phyloP scores from a whole-genome alignment of 1,284 basidiomycete genomes.

The Lignosus rhinocerotis region DNA sequence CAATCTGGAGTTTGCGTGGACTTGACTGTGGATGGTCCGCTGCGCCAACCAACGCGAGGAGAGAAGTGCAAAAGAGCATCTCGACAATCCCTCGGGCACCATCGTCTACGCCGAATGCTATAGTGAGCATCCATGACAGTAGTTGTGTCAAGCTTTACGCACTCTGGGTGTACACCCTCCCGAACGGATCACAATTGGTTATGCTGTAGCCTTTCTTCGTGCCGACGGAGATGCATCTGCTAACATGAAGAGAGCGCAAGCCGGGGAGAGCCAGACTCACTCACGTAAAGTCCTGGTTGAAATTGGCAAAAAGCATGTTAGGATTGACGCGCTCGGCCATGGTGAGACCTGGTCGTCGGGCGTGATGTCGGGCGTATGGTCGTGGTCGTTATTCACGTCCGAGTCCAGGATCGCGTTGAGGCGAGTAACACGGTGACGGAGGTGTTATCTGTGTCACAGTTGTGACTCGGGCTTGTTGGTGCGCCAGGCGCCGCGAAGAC shows the following conservation, averaged over 20 bases:
- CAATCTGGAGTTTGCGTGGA: slow-evolving; percentile 93
- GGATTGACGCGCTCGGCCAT: slow-evolving; percentile 42
- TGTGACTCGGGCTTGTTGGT: not conserved
- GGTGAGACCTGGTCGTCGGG: slow-evolving; percentile 1
- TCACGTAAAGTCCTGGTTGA: slow-evolving; percentile 87
- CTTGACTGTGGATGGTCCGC: slow-evolving; percentile 87
- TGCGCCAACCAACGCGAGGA: slow-evolving; percentile 94
- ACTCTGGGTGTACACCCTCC: slow-evolving; percentile 94
- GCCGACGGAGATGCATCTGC: slow-evolving; percentile 55
- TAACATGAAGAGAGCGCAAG: slow-evolving; percentile 1
- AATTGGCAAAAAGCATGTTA: slow-evolving; percentile 82
- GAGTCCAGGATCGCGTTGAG: slow-evolving; percentile 3
- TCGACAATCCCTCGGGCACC: slow-evolving; percentile 95
- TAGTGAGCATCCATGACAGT: not conserved
- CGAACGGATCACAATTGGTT: slow-evolving; percentile 97
- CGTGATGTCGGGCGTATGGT: slow-evolving; percentile 3
- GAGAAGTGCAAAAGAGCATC: slow-evolving; percentile 98
- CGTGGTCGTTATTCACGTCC: slow-evolving; percentile 10
- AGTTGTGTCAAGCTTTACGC: slow-evolving; percentile 35
- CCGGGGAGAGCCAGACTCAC: slow-evolving; percentile 29
- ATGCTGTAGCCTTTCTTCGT: slow-evolving; percentile 96
- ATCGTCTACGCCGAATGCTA: slow-evolving; percentile 56
- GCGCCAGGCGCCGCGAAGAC: not conserved
- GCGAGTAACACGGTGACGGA: not conserved
- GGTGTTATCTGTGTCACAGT: slow-evolving; percentile 4